Conservation (phyloP, 371 early-diverging fungal species). For the Mortierella sp. region DNA sequence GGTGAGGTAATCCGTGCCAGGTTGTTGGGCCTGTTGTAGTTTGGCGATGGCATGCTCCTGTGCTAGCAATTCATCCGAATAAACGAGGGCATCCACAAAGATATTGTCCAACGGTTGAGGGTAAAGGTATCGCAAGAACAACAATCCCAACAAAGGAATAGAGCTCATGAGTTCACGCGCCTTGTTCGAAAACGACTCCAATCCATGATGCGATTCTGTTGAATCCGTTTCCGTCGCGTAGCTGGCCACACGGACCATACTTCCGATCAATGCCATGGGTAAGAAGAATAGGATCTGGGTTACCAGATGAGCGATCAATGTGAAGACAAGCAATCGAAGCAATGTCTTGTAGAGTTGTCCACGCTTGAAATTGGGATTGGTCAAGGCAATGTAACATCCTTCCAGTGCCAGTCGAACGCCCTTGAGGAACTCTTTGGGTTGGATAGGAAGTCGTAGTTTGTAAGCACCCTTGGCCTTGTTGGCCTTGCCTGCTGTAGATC, state of each 20-base stretch:
- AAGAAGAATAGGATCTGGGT: slow-evolving; percentile 60
- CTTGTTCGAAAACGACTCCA: slow-evolving; percentile 30
- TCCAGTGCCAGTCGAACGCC: slow-evolving; percentile 62
- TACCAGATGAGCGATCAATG: slow-evolving; percentile 54
- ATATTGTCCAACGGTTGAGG: slow-evolving; percentile 73
- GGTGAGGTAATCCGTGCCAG: slow-evolving; percentile 8
- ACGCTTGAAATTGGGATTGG: slow-evolving; percentile 63
- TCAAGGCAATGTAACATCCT: slow-evolving; percentile 59
- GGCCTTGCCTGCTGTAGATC: slow-evolving; percentile 1
- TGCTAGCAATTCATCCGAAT: slow-evolving; percentile 55
- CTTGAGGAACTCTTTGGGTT: slow-evolving; percentile 51
- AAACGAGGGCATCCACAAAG: slow-evolving; percentile 67
- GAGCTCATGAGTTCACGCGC: slow-evolving; percentile 59
- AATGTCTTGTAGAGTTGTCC: slow-evolving; percentile 55
- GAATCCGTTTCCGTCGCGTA: slow-evolving; percentile 49
- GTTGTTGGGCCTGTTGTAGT: slow-evolving; percentile 35
- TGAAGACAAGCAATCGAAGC: slow-evolving; percentile 61
- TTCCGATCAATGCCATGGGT: slow-evolving; percentile 55
- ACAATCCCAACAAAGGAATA: slow-evolving; percentile 63
- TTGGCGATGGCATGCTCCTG: slow-evolving; percentile 45
- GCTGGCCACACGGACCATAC: slow-evolving; percentile 49
- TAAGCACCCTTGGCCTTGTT: slow-evolving; percentile 5
- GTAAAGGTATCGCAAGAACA: slow-evolving; percentile 73
- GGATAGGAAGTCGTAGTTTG: slow-evolving; percentile 41
- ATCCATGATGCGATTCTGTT: slow-evolving; percentile 50